Percentiles rank a stretch among this genome's conserved stretches.
Evolutionary conservation across 371 early-diverging fungal species (phyloP).

Genomic region (Mortierella sp.): DNA sequence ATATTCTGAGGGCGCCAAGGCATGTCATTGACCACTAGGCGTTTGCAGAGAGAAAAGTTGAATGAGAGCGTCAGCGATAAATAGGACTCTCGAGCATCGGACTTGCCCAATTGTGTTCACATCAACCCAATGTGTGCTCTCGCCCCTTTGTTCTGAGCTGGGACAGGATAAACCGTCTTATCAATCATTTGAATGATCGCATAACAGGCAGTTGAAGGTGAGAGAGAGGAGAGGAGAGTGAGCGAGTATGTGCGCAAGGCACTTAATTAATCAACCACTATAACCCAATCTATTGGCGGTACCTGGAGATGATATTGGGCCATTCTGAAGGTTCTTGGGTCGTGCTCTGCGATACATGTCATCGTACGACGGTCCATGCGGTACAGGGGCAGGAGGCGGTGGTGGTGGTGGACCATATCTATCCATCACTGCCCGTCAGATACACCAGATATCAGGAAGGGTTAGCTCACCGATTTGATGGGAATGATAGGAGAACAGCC

Average conservation of each 20-base stretch:
- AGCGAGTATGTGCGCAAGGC: too few relatives aligned
- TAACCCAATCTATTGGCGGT: constrained; percentile 15
- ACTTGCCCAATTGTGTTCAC: background rate
- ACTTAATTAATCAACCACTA: constrained; percentile 11
- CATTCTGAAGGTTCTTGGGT: constrained; percentile 43
- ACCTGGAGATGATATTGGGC: constrained; percentile 47
- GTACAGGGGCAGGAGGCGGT: constrained; percentile 19
- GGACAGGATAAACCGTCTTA: too few relatives aligned
- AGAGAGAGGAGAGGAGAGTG: too few relatives aligned
- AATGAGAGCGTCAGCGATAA: constrained; percentile 2
- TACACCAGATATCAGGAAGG: background rate
- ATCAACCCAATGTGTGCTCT: background rate
- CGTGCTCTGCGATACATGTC: constrained; percentile 45
- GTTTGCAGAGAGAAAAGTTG: background rate
- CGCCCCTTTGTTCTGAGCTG: too few relatives aligned
- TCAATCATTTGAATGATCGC: too few relatives aligned
- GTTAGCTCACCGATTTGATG: background rate
- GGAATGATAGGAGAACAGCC: too few relatives aligned
- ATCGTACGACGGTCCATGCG: constrained; percentile 42
- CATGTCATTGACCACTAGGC: constrained; percentile 37
- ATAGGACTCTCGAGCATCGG: background rate
- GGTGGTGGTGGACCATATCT: constrained; percentile 47
- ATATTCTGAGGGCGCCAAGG: constrained; percentile 51
- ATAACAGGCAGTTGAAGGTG: too few relatives aligned
- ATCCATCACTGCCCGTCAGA: constrained; percentile 28